Evolutionary conservation across 306 rosid species (phyloP).

Genomic region (Castanea mollissima): DNA sequence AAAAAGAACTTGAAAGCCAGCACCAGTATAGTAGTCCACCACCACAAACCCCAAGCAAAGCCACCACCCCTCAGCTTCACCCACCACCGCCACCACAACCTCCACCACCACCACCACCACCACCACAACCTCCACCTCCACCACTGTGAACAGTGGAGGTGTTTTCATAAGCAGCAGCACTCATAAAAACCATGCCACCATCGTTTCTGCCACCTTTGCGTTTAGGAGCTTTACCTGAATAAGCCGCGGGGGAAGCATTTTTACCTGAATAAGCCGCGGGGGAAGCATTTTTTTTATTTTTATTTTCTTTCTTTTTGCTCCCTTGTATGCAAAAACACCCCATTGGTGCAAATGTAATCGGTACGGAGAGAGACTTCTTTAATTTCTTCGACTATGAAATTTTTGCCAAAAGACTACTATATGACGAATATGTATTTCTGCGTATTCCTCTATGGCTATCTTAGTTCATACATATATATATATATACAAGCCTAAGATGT

Average conservation of each 20-base stretch:
- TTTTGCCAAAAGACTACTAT: not conserved
- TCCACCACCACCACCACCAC: not conserved
- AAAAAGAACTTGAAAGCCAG: too few relatives aligned
- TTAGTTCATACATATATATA: not conserved
- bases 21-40: too few relatives aligned
- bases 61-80: not conserved
- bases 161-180: not conserved
- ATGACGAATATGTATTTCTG: not conserved
- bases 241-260: not conserved
- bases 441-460: not conserved
- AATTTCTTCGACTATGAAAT: not conserved
- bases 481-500: too few relatives aligned
- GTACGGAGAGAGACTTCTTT: too few relatives aligned
- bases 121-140: not conserved
- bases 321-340: not conserved
- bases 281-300: not conserved
- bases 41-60: too few relatives aligned
- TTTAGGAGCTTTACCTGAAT: not conserved
- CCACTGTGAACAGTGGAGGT: not conserved
- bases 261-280: not conserved
- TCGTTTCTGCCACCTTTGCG: not conserved
- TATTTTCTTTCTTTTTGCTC: not conserved
- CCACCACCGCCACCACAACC: not conserved
- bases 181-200: conserved; percentile 1
- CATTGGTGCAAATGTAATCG: not conserved